A percentile compares a stretch with the other conserved stretches of the same genome.
These are phyloP conservation scores for Fusarium camptoceras DNA, from an alignment of 2,329 filamentous ascomycete species.

Conservation along the genomic window DNA sequence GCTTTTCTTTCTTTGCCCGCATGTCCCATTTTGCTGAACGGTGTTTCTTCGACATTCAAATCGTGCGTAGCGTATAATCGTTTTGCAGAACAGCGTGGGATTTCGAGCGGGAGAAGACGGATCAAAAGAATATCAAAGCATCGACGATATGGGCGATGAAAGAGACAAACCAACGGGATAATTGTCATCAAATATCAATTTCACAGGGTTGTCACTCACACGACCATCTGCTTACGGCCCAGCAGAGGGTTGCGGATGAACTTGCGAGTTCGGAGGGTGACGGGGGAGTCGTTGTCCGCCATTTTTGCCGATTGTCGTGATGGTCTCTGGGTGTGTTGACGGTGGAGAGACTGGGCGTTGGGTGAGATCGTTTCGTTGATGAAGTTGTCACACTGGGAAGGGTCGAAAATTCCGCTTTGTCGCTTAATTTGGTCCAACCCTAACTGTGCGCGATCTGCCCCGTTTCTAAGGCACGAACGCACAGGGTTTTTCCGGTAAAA, in stretches of 20 bases:
- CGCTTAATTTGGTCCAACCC: conserved; percentile 61
- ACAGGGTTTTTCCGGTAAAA: conserved; percentile 16
- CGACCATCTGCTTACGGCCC: conserved; percentile 99
- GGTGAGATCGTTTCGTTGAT: conserved; percentile 50
- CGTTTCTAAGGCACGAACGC: conserved; percentile 21
- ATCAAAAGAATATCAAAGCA: conserved; percentile 14
- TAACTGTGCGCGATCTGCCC: conserved; percentile 49
- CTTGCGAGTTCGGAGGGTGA: conserved; percentile 97
- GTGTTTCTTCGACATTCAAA: conserved; percentile 7
- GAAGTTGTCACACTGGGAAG: conserved; percentile 49
- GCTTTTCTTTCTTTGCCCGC: conserved; percentile 16
- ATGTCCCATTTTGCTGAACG: conserved; percentile 17
- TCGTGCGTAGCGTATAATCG: conserved; percentile 24
- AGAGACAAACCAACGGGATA: conserved; percentile 16
- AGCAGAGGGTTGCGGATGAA: conserved; percentile 99
- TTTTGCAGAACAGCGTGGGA: conserved; percentile 4
- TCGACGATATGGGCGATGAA: conserved; percentile 20
- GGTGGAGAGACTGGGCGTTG: conserved; percentile 49
- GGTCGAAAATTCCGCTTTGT: conserved; percentile 55
- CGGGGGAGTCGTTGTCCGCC: conserved; percentile 83
- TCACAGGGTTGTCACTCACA: conserved; percentile 74
- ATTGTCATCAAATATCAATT: conserved; percentile 29
- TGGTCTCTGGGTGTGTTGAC: conserved; percentile 51
- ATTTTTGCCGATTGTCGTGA: conserved; percentile 73
- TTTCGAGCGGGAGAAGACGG: conserved; percentile 11